phyloP scores from a whole-genome alignment of 257 asterid genomes.

The Solanum bulbocastanum region DNA sequence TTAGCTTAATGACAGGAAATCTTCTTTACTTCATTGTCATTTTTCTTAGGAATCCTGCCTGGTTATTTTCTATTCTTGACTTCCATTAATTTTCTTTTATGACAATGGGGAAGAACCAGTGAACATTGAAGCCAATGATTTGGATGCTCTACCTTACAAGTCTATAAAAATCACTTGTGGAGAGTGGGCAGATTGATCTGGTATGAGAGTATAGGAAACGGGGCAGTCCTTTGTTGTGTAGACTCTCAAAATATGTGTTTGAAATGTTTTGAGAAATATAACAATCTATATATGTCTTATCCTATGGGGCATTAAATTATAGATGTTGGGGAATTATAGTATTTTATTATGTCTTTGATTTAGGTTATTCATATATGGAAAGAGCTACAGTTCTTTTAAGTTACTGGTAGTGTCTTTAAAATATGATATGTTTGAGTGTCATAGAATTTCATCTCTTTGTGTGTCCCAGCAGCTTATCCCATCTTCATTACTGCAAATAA shows the following conservation, averaged over 20 bases:
- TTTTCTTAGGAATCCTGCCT: not conserved
- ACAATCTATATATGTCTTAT: no score
- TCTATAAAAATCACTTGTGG: constrained; percentile 71
- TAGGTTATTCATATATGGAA: not conserved
- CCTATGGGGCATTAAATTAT: no score
- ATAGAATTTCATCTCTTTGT: not conserved
- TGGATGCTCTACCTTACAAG: constrained; percentile 68
- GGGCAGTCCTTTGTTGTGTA: not conserved
- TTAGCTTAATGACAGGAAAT: constrained; percentile 75
- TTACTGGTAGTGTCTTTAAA: not conserved
- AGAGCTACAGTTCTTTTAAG: not conserved
- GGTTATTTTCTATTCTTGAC: constrained; percentile 6
- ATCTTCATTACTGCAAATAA: constrained; percentile 41
- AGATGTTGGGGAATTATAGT: not conserved
- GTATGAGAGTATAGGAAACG: constrained; percentile 22
- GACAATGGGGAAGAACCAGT: constrained; percentile 61
- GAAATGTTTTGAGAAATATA: no score
- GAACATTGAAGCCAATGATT: constrained; percentile 70
- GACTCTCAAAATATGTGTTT: not conserved
- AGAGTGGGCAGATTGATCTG: constrained; percentile 69
- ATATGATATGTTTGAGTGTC: not conserved
- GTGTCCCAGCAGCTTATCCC: not conserved
- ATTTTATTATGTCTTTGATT: not conserved
- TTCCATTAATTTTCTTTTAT: not conserved
- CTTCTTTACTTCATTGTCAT: not conserved